Evolutionary conservation across 306 rosid genomes (phyloP), one percentile per base, ranked within the genome.

Genomic region (Gynostemma pentaphyllum): DNA sequence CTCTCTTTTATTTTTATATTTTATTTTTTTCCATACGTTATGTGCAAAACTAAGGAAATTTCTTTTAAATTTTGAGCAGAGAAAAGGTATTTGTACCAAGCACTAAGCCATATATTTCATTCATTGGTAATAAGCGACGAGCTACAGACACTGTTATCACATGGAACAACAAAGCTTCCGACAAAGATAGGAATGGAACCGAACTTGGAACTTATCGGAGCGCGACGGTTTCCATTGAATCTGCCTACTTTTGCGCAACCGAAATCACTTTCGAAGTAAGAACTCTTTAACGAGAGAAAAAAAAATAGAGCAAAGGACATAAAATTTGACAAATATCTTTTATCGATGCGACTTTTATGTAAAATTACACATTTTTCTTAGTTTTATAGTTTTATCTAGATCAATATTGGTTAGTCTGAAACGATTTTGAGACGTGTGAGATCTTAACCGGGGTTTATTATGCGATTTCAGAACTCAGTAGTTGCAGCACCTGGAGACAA

Each of bases 221-320:
- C 32, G 95, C 96, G 44, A 80, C 98, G 12, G 95, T 86, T 9
- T 72, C 87, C 13, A 46, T 92, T 16, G 96, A 86, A 57, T 85
- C 98, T 4, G 70, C 86, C 69, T 88, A 77, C 75, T 88, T 92
- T 54, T 92, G 98, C 52, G 98, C 98, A n/a, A 55, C 83, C n/a
- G 77, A 60, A 42, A 41, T 92, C 74, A 86, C 90, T 64, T 80
- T 92, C 48, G 78, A 92, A 87, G 96, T 84, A 73, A 81, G 48
- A 6, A 73, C 0, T 18, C 32, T 18, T 5, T 1, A 47, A n/a
- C n/a, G n/a, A n/a, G n/a, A n/a, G 42, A 37, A 12, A 5, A 7
- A 0, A 29, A 5, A 52, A 27, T 52, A 7, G n/a, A n/a, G n/a
- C n/a, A n/a, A n/a, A n/a, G n/a, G n/a, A n/a, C n/a, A n/a, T n/a